Conservation (phyloP, 1,284 basidiomycete genomes). For the Schizophyllum amplum region DNA sequence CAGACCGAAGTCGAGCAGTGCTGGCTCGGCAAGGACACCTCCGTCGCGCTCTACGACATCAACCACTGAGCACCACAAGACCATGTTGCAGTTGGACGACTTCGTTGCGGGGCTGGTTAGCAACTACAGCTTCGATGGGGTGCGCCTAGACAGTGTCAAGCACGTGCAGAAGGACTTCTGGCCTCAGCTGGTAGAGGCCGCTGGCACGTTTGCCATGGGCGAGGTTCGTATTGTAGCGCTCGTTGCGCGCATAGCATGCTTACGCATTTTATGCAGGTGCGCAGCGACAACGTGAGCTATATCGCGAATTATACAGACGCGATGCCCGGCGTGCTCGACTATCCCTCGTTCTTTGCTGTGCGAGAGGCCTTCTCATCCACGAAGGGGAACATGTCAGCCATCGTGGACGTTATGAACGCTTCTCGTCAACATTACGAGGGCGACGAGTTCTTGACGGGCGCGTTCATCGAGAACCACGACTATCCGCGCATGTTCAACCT, state of each 20-base stretch:
- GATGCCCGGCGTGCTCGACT: slow-evolving; percentile 53
- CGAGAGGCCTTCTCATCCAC: slow-evolving; percentile 45
- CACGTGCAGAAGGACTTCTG: slow-evolving; percentile 57
- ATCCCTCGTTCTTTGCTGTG: slow-evolving; percentile 60
- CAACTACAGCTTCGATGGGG: slow-evolving; percentile 52
- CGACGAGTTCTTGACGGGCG: slow-evolving; percentile 43
- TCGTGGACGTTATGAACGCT: slow-evolving; percentile 33
- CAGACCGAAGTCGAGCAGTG: slow-evolving; percentile 64
- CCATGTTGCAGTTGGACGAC: slow-evolving; percentile 41
- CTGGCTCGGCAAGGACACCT: slow-evolving; percentile 62
- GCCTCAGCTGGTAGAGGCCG: slow-evolving; percentile 50
- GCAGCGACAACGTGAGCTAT: slow-evolving; percentile 32
- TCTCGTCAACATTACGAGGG: slow-evolving; percentile 3
- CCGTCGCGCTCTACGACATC: slow-evolving; percentile 58
- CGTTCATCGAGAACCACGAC: slow-evolving; percentile 80
- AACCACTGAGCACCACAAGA: slow-evolving; percentile 60
- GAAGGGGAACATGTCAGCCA: slow-evolving; percentile 44
- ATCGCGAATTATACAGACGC: slow-evolving; percentile 29
- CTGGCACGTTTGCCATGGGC: slow-evolving; percentile 68
- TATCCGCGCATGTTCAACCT: slow-evolving; percentile 56
- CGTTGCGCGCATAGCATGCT: not conserved
- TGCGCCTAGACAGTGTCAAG: slow-evolving; percentile 63
- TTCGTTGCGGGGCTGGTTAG: slow-evolving; percentile 54
- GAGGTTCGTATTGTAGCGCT: slow-evolving; percentile 42
- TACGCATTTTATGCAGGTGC: slow-evolving; percentile 20